Evolutionary conservation across 2,329 filamentous ascomycete genomes (phyloP).

Genomic region (Parastagonospora nodorum): DNA sequence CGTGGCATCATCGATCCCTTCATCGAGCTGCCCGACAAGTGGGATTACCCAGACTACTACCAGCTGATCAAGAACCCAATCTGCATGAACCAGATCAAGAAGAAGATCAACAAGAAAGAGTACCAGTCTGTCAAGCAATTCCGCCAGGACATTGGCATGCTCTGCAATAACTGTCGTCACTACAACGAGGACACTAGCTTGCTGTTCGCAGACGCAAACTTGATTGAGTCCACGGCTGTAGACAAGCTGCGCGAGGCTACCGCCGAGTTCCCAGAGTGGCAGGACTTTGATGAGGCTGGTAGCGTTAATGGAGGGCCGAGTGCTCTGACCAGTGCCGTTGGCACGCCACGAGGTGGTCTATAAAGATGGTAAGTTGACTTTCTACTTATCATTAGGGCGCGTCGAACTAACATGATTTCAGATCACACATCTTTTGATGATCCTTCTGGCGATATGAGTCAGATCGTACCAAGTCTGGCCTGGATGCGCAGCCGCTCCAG

Average conservation of each 20-base stretch:
- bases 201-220: constrained; percentile 88
- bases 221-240: constrained; percentile 72
- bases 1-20: constrained; percentile 93
- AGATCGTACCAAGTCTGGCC: too few relatives aligned
- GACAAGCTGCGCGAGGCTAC: constrained; percentile 60
- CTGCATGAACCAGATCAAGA: constrained; percentile 92
- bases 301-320: constrained; percentile 54
- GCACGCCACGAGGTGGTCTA: constrained; percentile 32
- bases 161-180: constrained; percentile 89
- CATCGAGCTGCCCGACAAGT: constrained; percentile 85
- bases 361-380: constrained; percentile 13
- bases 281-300: constrained; percentile 61
- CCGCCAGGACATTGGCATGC: constrained; percentile 77
- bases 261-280: constrained; percentile 60
- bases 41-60: constrained; percentile 94
- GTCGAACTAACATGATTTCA: background rate
- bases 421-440: background rate
- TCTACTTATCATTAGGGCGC: too few relatives aligned
- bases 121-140: constrained; percentile 83
- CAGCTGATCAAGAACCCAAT: constrained; percentile 90
- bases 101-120: constrained; percentile 94
- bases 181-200: constrained; percentile 97
- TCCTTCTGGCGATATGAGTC: too few relatives aligned
- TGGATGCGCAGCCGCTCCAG: background rate
- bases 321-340: constrained; percentile 38